A percentile compares a stretch with the other conserved stretches of the same genome.
Conservation (phyloP, 352 stramenopile species). For the Phytophthora podocarpi region DNA sequence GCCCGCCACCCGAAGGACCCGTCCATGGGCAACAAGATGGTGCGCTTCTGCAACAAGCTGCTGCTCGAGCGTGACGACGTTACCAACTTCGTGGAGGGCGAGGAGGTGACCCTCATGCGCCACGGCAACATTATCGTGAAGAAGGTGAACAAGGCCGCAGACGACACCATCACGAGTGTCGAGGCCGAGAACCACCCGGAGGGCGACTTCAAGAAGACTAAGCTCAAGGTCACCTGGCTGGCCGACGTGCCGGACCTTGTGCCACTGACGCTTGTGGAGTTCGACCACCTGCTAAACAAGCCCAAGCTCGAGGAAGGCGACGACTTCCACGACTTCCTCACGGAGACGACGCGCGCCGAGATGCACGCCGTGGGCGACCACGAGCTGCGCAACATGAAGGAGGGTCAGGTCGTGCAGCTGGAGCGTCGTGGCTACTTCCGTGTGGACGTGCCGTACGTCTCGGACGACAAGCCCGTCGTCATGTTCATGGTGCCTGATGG, state of each 20-base stretch:
- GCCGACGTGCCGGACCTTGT: conserved; percentile 90
- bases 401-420: conserved; percentile 97
- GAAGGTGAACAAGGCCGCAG: conserved; percentile 66
- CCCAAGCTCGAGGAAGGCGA: conserved; percentile 98
- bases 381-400: conserved; percentile 93
- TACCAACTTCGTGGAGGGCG: conserved; percentile 92
- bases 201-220: conserved; percentile 95
- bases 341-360: conserved; percentile 94
- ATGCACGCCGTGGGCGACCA: conserved; percentile 95
- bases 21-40: conserved; percentile 83
- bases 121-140: conserved; percentile 94
- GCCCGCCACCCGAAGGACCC: conserved; percentile 84
- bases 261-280: conserved; percentile 94
- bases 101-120: conserved; percentile 98
- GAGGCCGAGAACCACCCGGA: conserved; percentile 80
- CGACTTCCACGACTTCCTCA: conserved; percentile 98
- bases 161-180: conserved; percentile 60
- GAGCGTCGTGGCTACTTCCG: conserved; percentile 98
- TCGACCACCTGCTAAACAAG: conserved; percentile 99
- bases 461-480: conserved; percentile 90
- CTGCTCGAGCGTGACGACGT: conserved; percentile 97
- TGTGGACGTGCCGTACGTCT: conserved; percentile 85
- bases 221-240: conserved; percentile 97
- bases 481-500: conserved; percentile 99
- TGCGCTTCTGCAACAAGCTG: conserved; percentile 89